Evolutionary conservation across 805 yeast species (phyloP).

Genomic region (Scheffersomyces stipitis): DNA sequence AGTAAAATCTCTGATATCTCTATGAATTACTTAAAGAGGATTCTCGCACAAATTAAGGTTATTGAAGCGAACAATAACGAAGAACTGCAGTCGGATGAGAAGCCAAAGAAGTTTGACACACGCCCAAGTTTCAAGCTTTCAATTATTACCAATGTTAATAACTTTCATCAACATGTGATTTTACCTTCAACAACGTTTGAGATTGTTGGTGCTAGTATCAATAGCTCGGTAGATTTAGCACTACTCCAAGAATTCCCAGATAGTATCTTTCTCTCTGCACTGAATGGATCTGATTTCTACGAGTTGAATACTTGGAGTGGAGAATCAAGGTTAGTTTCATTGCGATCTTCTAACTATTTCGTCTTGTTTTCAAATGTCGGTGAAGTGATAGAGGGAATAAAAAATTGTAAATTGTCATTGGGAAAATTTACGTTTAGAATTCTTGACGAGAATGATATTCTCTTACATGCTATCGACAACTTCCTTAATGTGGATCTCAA

Average conservation of each 20-base stretch:
- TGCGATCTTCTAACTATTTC: conserved; percentile 4
- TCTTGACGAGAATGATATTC: conserved; percentile 1
- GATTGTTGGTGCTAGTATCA: conserved; percentile 1
- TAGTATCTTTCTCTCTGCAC: conserved; percentile 1
- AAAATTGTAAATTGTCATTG: conserved; percentile 8
- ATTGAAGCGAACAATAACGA: not conserved
- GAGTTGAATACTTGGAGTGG: conserved; percentile 8
- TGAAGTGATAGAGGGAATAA: conserved; percentile 8
- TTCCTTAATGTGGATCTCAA: not conserved
- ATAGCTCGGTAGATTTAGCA: not conserved
- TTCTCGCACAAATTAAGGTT: not conserved
- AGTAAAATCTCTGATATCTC: conserved; percentile 18
- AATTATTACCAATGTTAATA: conserved; percentile 1
- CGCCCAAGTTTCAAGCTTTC: not conserved
- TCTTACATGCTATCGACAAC: not conserved
- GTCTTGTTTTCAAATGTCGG: conserved; percentile 13
- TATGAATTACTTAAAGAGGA: conserved; percentile 9
- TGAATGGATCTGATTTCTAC: not conserved
- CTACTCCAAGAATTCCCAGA: conserved; percentile 1
- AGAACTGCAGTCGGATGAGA: no score
- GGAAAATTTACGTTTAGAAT: not conserved
- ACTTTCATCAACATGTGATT: conserved; percentile 9
- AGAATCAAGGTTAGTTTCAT: conserved; percentile 4
- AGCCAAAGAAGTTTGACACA: conserved; percentile 1
- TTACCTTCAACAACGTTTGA: conserved; percentile 12